Conservation (phyloP, 805 yeast species). For the Yamadazyma phyllophila region DNA sequence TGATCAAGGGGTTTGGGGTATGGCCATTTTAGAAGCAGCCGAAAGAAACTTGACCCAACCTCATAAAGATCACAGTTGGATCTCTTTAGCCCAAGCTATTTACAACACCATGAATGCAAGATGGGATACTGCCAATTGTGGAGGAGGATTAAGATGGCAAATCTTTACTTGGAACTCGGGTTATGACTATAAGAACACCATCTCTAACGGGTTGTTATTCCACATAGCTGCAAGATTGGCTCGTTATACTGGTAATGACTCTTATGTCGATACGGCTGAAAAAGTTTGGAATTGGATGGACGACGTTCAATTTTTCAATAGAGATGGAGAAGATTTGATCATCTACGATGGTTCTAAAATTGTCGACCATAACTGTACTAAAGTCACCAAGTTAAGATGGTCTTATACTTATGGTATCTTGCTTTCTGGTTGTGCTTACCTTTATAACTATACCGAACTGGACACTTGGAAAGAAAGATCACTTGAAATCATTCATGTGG, state of each 20-base stretch:
- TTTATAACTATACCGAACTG: conserved; percentile 59
- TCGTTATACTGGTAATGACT: conserved; percentile 70
- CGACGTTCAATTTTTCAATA: conserved; percentile 31
- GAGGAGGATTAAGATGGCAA: conserved; percentile 96
- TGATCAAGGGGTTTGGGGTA: conserved; percentile 54
- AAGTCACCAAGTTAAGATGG: conserved; percentile 56
- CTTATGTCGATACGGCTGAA: conserved; percentile 75
- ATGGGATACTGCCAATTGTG: conserved; percentile 76
- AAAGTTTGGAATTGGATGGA: conserved; percentile 79
- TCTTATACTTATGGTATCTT: conserved; percentile 69
- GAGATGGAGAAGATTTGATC: conserved; percentile 24
- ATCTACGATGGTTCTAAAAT: conserved; percentile 62
- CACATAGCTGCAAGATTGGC: conserved; percentile 85
- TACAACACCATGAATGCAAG: conserved; percentile 86
- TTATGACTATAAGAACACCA: conserved; percentile 87
- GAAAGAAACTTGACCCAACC: conserved; percentile 44
- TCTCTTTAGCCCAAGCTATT: conserved; percentile 80
- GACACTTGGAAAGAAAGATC: conserved; percentile 42
- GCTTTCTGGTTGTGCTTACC: conserved; percentile 66
- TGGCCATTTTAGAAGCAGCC: conserved; percentile 46
- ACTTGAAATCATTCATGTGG: conserved; percentile 33
- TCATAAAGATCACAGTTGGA: conserved; percentile 74
- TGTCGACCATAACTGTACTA: conserved; percentile 43
- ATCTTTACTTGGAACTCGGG: conserved; percentile 93
- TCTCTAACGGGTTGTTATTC: conserved; percentile 87